Evolutionary conservation across 2,329 filamentous ascomycete genomes (phyloP), one percentile per base, ranked within the genome.

Genomic region (Pseudocercospora cruenta): DNA sequence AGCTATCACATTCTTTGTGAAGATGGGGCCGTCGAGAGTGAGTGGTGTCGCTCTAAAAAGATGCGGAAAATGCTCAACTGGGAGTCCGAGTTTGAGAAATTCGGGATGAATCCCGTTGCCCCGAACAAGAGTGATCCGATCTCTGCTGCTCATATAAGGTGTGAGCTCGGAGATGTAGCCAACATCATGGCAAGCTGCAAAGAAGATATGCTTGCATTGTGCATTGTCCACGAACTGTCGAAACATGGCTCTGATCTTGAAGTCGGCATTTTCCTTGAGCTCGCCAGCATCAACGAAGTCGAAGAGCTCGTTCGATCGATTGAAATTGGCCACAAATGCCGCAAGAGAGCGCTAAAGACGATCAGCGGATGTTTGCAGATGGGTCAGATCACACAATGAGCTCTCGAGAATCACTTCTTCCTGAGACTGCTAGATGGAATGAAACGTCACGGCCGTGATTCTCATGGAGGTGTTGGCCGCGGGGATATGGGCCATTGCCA

Each of bases 191-290:
- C 87, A 90, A 45, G 84, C 87, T 4, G 86, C 88, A 64, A 88
- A 86, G 72, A 86, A 86, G 39, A 90, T 87, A 73, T 89, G 87
- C 70, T 86, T 87, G 78, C 88, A 90, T 71, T 88, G 85, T 3
- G 81, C 78, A 70, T 86, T 87, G 54, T 88, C 84, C 36, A 81
- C 83, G 67, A 87, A 88, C 1, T 88, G 78, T 4, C 80, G 78
- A 73, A 82, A 79, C 64, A 77, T 67, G 70, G 79, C 86, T 72
- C 86, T 82, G 62, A 90, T 81, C 74, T 90, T 90, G 72, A 84
- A 85, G 70, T 86, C 85, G 28, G 85, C 84, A 31, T 84, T 85
- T 70, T 87, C 85, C 71, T 88, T 88, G 39, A 86, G 81, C 67
- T 87, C 84, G 9, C 87, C 85, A 10, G 86, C 86, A 72, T 90